Base-by-base conservation (phyloP, 129 eudicot genomes). In the Lactuca sativa region DNA sequence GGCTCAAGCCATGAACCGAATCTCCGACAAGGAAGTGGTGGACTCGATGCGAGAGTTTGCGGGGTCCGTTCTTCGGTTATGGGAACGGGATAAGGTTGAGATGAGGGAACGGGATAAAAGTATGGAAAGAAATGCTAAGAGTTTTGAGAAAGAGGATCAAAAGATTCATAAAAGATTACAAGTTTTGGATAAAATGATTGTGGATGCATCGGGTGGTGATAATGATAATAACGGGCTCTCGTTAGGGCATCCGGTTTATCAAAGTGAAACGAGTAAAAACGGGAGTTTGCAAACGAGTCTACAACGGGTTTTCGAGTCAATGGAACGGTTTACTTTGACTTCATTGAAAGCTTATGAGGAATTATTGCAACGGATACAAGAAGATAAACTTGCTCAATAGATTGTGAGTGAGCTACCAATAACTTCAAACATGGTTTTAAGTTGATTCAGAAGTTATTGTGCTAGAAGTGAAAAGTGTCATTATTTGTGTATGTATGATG, bases 11-110 rank as follows among this genome's bases (percentile, higher is more conserved):
- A 36, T 95, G 82, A 90, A 95, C 2, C 51, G 80, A 70, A 77
- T 87, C 59, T 90, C 99, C 17, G 97, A 87, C 64, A 95, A 82
- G 62, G 97, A 95, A 78, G 95, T 90, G 62, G 77, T 95, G 58
- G 87, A 85, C 54, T 80, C 86, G 21, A 87, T 90, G 93, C 80
- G 86, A 11, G 86, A 85, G 40, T 85, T 95, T 43, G 86, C 97
- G 3, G 62, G 82, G 7, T 68, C 76, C 17, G 93, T 95, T 44
- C 92, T 83, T 74, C 91, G 85, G 68, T 70, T 95, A 33, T 83
- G 95, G 91, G 97, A 90, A 49, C 82, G 82, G 59, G 99, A 95
- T 75, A 93, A 86, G 86, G 69, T 72, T 10, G 90, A 89, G 62
- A 71, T 86, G 86, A 76, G 86, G 10, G 90, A 83, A 51, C 84